phyloP scores from a whole-genome alignment of 2,329 filamentous ascomycete species.

The Colletotrichum sp. region DNA sequence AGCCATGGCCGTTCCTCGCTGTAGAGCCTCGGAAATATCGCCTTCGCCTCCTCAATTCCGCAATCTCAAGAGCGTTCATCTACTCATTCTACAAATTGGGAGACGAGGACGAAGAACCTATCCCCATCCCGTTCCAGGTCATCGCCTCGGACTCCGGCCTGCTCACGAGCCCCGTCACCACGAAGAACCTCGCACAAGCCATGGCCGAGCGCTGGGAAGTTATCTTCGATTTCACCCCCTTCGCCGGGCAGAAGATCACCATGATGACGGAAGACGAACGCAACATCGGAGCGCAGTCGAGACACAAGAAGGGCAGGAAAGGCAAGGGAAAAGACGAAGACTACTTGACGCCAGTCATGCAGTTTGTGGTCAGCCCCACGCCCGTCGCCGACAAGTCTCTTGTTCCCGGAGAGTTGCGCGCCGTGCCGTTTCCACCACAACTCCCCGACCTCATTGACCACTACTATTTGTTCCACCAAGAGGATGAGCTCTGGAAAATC shows the following conservation, averaged over 20 bases:
- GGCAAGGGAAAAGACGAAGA: conserved; percentile 49
- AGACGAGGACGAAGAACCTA: conserved; percentile 23
- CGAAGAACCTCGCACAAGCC: conserved; percentile 46
- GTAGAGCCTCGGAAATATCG: conserved; percentile 67
- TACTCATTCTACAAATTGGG: conserved; percentile 47
- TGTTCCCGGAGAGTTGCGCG: conserved; percentile 37
- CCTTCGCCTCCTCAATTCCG: conserved; percentile 57
- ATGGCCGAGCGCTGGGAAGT: conserved; percentile 66
- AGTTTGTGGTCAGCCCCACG: conserved; percentile 49
- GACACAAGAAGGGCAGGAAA: conserved; percentile 21
- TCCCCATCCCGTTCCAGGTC: conserved; percentile 51
- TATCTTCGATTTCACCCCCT: conserved; percentile 58
- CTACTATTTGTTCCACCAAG: conserved; percentile 50
- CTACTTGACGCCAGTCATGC: conserved; percentile 57
- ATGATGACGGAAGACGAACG: conserved; percentile 26
- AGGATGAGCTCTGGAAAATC: conserved; percentile 51
- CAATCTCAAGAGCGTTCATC: conserved; percentile 50
- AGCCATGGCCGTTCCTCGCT: conserved; percentile 62
- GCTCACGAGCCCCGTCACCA: conserved; percentile 47
- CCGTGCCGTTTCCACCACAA: conserved; percentile 40
- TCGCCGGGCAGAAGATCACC: conserved; percentile 52
- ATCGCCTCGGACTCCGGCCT: conserved; percentile 61
- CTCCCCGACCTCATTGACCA: conserved; percentile 40
- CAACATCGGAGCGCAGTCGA: not conserved
- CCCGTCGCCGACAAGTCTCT: conserved; percentile 38